Conservation (phyloP, 345 rosid genomes). For the Crucihimalaya himalaica region DNA sequence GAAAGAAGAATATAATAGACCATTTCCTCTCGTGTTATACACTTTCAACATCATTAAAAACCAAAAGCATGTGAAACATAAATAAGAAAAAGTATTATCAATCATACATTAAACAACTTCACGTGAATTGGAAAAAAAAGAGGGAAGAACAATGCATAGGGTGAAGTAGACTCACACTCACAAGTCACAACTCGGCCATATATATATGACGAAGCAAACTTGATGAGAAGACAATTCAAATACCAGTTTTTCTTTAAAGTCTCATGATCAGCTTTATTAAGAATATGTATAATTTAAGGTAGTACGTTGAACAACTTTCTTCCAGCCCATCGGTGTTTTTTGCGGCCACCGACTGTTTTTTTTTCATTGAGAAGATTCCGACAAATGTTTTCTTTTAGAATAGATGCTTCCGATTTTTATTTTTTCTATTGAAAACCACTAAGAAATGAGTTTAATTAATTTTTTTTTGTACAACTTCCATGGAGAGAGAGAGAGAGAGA, state of each 20-base stretch:
- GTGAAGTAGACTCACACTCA: background rate
- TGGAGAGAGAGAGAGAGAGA: background rate
- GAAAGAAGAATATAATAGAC: background rate
- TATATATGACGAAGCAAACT: background rate
- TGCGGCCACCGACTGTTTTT: conserved; percentile 22
- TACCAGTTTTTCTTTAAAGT: background rate
- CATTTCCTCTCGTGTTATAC: background rate
- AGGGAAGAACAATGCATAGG: background rate
- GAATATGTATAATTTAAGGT: background rate
- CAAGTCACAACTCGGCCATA: background rate
- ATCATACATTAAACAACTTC: background rate
- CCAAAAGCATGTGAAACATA: background rate
- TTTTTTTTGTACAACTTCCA: background rate
- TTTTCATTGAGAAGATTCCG: conserved; percentile 12
- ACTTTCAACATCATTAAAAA: background rate
- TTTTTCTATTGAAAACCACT: background rate
- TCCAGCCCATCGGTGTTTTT: conserved; percentile 11
- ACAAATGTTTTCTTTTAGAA: conserved; percentile 23
- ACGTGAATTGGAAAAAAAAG: background rate
- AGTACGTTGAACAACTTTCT: background rate
- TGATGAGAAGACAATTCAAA: background rate
- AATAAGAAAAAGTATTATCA: background rate
- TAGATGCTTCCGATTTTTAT: conserved; percentile 22
- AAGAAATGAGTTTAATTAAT: background rate
- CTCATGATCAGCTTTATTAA: conserved; percentile 3